A percentile compares a stretch with the other conserved stretches of the same genome.
phyloP scores from a whole-genome alignment of 176 grass and related monocot genomes.

The Ananas comosus region DNA sequence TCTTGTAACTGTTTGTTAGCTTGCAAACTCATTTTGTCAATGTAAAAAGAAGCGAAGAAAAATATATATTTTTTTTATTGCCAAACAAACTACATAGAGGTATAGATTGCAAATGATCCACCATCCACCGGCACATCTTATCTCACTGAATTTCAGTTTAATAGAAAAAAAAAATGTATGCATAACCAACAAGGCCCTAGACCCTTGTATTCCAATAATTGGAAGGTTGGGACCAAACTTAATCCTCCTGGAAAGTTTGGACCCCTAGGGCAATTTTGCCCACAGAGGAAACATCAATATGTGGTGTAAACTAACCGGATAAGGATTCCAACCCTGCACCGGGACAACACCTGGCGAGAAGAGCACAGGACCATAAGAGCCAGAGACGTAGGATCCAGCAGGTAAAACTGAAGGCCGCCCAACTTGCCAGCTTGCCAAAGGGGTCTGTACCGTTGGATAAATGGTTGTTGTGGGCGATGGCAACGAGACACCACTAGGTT shows the following conservation, averaged over 20 bases:
- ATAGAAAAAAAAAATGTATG: slow-evolving; percentile 10
- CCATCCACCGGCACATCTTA: no score
- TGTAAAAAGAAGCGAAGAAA: no score
- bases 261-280: no score
- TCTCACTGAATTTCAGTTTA: background rate
- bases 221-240: no score
- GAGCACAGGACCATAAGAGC: slow-evolving; percentile 73
- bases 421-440: slow-evolving; percentile 52
- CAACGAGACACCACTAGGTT: slow-evolving; percentile 26
- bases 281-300: slow-evolving; percentile 5
- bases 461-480: slow-evolving; percentile 20
- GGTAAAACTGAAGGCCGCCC: slow-evolving; percentile 57
- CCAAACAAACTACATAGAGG: no score
- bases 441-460: slow-evolving; percentile 52
- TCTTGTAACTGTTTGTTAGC: no score
- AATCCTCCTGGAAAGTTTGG: no score
- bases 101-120: no score
- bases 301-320: slow-evolving; percentile 46
- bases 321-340: slow-evolving; percentile 83
- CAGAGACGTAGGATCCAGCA: slow-evolving; percentile 10
- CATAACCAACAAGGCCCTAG: no score
- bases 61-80: no score
- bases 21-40: no score
- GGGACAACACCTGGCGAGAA: slow-evolving; percentile 58
- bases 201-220: no score